Evolutionary conservation across 306 rosid genomes (phyloP).

Genomic region (Betula pendula): DNA sequence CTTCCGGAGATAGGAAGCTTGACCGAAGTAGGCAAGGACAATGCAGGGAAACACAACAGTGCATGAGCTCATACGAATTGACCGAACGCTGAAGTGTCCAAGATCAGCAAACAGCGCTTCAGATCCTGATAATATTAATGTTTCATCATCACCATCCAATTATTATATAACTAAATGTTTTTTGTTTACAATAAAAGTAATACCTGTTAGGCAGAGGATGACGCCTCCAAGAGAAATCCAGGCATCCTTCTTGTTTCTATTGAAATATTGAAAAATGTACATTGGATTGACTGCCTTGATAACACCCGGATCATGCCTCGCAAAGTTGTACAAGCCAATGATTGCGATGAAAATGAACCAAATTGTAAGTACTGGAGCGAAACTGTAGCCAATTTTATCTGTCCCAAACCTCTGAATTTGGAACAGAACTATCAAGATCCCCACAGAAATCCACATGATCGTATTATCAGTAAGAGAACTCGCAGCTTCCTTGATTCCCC

Average conservation of each 20-base stretch:
- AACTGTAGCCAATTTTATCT: slow-evolving; percentile 44
- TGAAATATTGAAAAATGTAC: slow-evolving; percentile 33
- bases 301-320: slow-evolving; percentile 29
- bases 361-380: slow-evolving; percentile 39
- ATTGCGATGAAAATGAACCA: slow-evolving; percentile 36
- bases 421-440: slow-evolving; percentile 34
- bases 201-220: slow-evolving; percentile 43
- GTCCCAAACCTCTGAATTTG: slow-evolving; percentile 46
- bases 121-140: slow-evolving; percentile 3
- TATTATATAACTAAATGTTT: no score
- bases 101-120: slow-evolving; percentile 37
- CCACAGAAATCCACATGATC: slow-evolving; percentile 42
- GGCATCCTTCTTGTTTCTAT: slow-evolving; percentile 34
- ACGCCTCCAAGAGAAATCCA: slow-evolving; percentile 53
- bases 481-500: slow-evolving; percentile 27
- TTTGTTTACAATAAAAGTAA: no score
- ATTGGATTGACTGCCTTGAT: slow-evolving; percentile 39
- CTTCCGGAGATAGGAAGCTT: slow-evolving; percentile 28
- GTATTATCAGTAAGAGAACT: slow-evolving; percentile 4
- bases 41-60: slow-evolving; percentile 17
- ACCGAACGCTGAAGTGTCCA: slow-evolving; percentile 29
- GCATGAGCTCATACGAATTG: slow-evolving; percentile 30
- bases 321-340: slow-evolving; percentile 43
- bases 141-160: no score
- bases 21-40: slow-evolving; percentile 22